A percentile compares a stretch with the other conserved stretches of the same genome.
These are phyloP conservation scores for Aphanomyces astaci DNA, from an alignment of 352 stramenopile species.

Conservation along the genomic window DNA sequence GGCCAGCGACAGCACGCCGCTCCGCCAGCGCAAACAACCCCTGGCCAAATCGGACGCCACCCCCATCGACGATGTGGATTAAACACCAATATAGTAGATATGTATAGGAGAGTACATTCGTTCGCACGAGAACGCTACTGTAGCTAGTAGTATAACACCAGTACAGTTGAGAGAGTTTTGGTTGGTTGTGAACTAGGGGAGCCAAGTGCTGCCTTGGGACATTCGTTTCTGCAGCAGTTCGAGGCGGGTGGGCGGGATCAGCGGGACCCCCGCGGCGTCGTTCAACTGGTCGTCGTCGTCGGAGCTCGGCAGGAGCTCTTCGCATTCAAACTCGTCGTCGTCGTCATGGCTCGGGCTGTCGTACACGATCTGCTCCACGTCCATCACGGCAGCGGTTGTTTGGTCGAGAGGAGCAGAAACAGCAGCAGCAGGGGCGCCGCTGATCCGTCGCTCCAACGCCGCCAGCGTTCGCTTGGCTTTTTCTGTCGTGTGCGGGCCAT, in stretches of 20 bases:
- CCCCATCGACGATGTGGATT: constrained; percentile 69
- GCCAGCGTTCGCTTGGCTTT: constrained; percentile 40
- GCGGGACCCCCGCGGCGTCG: background rate
- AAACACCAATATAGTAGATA: too few relatives aligned
- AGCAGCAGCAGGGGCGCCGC: constrained; percentile 27
- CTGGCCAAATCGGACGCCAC: constrained; percentile 6
- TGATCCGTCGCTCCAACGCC: constrained; percentile 60
- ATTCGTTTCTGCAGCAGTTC: constrained; percentile 19
- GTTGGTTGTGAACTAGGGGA: too few relatives aligned
- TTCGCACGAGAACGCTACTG: too few relatives aligned
- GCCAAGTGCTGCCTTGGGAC: background rate
- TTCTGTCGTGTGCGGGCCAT: constrained; percentile 38
- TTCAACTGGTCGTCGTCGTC: constrained; percentile 28
- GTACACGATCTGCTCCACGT: constrained; percentile 21
- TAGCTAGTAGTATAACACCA: too few relatives aligned
- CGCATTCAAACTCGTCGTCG: constrained; percentile 62
- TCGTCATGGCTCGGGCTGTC: constrained; percentile 23
- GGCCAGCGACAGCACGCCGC: constrained; percentile 24
- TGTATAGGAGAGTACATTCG: too few relatives aligned
- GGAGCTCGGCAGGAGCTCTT: constrained; percentile 54
- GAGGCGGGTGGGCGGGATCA: background rate
- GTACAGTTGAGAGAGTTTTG: too few relatives aligned
- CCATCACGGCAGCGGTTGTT: constrained; percentile 13
- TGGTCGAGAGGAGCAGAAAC: background rate
- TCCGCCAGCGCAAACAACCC: constrained; percentile 24